Evolutionary conservation across 345 rosid species (phyloP), one percentile per base, ranked within the genome.

Genomic region (Brassica rapa): DNA sequence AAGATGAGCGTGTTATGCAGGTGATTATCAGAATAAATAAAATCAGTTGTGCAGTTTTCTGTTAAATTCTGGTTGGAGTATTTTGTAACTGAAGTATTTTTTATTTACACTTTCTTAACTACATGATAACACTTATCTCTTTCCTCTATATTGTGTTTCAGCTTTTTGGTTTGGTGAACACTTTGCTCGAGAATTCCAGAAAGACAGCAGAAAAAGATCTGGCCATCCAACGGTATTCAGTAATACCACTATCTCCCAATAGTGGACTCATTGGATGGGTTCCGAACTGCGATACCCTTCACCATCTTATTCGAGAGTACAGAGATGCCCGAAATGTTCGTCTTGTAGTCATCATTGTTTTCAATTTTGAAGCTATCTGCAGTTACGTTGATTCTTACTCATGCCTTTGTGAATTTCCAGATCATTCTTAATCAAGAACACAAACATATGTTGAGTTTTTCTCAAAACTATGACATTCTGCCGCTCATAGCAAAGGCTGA

Each of bases 1-100:
- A 95, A 76, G 98, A 95, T 86, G 99, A 95, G 73, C 99, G 98
- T 78, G 99, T 95, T 81, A 95, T 95, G 99, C 99, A 95, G 98
- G 98, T 94, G 72, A 16, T 33, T 81, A 77, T 66, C 8, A 53
- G 11, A 25, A 61, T 56, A 59, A 71, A 16, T 3, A 56, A 49
- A 4, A 27, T 32, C 35, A 68, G 53, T 68, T 75, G 63, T 79
- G 30, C 56, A 0, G n/a, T 53, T 10, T 68, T 73, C 15, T 64
- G 46, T 14, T 6, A 7, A 37, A 29, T 49, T 79, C 61, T 23
- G 60, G 60, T 70, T 64, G 76, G 57, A 74, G 23, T 53, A 65
- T 73, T 23, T n/a, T 62, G 53, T 25, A 32, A 25, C 0, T 56
- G 60, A 57, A 59, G 62, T 65, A 0, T 19, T 71, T 64, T 41